Evolutionary conservation across 2,329 filamentous ascomycete genomes (phyloP), one percentile per base, ranked within the genome.

Genomic region (Penicillium sp.): DNA sequence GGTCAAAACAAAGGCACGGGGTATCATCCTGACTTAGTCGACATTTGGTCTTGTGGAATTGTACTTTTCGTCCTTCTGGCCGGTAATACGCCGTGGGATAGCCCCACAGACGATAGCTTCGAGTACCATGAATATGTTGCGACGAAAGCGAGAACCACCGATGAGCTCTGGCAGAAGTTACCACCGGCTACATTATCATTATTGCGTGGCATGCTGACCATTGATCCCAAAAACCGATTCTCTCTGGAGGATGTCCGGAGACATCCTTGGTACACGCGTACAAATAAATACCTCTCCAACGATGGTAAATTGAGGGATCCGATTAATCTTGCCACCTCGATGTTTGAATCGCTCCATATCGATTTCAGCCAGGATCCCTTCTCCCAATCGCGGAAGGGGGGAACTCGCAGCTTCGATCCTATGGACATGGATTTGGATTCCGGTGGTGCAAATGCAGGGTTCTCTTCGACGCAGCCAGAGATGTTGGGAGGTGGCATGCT

Each of bases 1-100:
- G 70, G 66, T 4, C 75, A 78, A 58, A 68, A 69, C 7, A 76
- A 75, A 55, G 76, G 75, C 3, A 44, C 61, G 13, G 78, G 78
- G 7, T 81, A 81, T 57, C 72, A 74, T 29, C 86, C 92, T 7
- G 90, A 97, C 58, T 75, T 90, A 39, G 90, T 90, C 35, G 94
- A 99, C 69, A 87, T 99, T 53, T 99, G 95, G 95, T 97, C 92
- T 14, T 97, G 92, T 65, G 94, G 94, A 32, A 91, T 99, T 49
- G 95, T 99, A n/a, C 79, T 99, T 4, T 99, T 99, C 68, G 94
- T 97, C 34, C 79, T 99, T 4, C 79, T 99, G 3, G 91, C 96
- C 1, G 94, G 94, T 9, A 99, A 99, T 70, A 99, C 94, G 2
- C 94, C 94, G 0, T 99, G 94, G 94, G 94, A 97, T 67, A 90